phyloP scores from a whole-genome alignment of 306 rosid species.

The Astragalus glycyphyllos region DNA sequence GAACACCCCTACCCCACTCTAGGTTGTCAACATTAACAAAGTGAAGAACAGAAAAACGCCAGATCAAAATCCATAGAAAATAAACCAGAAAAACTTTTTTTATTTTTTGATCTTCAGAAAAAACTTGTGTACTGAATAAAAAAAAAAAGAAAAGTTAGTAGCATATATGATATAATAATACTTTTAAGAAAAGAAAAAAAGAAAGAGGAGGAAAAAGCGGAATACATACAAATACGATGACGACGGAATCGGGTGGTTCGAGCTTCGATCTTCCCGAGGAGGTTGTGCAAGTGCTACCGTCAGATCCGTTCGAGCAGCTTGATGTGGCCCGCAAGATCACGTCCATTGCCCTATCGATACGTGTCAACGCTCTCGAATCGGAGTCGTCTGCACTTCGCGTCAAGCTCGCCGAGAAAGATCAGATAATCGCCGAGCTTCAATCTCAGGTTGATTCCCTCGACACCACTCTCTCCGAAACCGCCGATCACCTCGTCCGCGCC shows the following conservation, averaged over 20 bases:
- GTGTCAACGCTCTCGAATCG: slow-evolving; percentile 74
- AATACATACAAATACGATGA: slow-evolving; percentile 12
- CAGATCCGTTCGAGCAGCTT: slow-evolving; percentile 94
- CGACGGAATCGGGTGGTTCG: slow-evolving; percentile 63
- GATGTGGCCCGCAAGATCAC: slow-evolving; percentile 97
- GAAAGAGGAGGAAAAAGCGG: background rate
- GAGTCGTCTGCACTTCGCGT: slow-evolving; percentile 60
- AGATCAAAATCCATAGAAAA: too few species aligned
- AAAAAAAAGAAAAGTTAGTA: too few species aligned
- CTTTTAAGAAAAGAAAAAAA: background rate
- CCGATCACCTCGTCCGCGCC: slow-evolving; percentile 64
- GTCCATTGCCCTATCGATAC: slow-evolving; percentile 84
- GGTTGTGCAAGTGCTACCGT: slow-evolving; percentile 68
- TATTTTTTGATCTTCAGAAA: too few species aligned
- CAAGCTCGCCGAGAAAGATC: slow-evolving; percentile 67
- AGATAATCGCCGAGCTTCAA: slow-evolving; percentile 68
- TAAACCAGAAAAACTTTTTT: too few species aligned
- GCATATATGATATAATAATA: too few species aligned
- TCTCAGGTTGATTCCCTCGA: slow-evolving; percentile 71
- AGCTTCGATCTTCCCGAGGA: slow-evolving; percentile 83
- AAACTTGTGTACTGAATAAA: too few species aligned
- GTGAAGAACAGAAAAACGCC: too few species aligned
- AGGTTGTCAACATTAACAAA: too few species aligned
- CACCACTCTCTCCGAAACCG: slow-evolving; percentile 61
- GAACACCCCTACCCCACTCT: too few species aligned